A percentile compares a stretch with the other conserved stretches of the same genome.
Evolutionary conservation across 2,329 filamentous ascomycete species (phyloP).

Genomic region (Aspergillus amoenus): DNA sequence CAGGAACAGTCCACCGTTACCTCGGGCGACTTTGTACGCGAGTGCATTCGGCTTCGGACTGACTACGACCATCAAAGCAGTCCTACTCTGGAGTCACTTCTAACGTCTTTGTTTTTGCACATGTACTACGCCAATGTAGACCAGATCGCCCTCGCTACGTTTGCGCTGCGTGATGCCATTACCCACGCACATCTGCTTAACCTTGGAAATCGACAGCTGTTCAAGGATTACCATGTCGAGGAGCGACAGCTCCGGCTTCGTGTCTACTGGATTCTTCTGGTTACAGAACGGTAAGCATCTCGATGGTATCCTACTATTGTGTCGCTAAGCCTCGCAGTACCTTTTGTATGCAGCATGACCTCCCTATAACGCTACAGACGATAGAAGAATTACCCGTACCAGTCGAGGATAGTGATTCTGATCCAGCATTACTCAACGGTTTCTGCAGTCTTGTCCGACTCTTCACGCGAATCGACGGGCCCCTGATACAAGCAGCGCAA

Average conservation of each 20-base stretch:
- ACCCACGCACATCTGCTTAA: constrained; percentile 6
- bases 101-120: constrained; percentile 9
- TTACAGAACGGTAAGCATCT: constrained; percentile 8
- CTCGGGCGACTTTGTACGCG: constrained; percentile 6
- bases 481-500: constrained; percentile 2
- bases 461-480: constrained; percentile 9
- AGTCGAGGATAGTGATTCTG: constrained; percentile 1
- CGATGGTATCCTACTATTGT: neutral
- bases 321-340: constrained; percentile 3
- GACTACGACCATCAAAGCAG: neutral
- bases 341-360: constrained; percentile 11
- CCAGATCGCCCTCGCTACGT: constrained; percentile 7
- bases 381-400: constrained; percentile 6
- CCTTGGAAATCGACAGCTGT: neutral
- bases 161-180: constrained; percentile 9
- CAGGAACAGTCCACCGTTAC: neutral
- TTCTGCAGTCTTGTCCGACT: constrained; percentile 7
- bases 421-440: constrained; percentile 2
- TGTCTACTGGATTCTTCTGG: constrained; percentile 9
- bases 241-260: constrained; percentile 3
- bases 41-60: constrained; percentile 2
- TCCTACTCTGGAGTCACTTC: constrained; percentile 6
- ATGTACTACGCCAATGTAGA: constrained; percentile 12
- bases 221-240: neutral
- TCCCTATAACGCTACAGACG: constrained; percentile 9